Conservation (phyloP, 768 basidiomycete species). For the Lactarius akahatsu region DNA sequence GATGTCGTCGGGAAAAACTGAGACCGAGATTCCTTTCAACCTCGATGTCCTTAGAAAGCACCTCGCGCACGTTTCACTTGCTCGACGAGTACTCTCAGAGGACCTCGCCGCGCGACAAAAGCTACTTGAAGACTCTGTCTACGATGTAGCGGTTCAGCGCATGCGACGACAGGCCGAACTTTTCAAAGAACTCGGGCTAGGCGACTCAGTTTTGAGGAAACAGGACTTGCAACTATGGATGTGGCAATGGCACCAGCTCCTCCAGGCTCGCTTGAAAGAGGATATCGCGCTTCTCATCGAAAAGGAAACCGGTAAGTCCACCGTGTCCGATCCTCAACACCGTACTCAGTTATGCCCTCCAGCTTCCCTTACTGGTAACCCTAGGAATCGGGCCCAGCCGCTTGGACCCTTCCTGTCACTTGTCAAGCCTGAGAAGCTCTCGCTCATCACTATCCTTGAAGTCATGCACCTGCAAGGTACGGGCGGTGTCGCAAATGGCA, state of each 20-base stretch:
- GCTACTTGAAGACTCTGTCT: constrained; percentile 80
- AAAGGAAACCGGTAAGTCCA: constrained; percentile 29
- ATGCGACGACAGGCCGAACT: constrained; percentile 60
- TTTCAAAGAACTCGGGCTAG: constrained; percentile 59
- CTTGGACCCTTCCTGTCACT: constrained; percentile 74
- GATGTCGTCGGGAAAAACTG: constrained; percentile 23
- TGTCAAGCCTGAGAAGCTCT: constrained; percentile 74
- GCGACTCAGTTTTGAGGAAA: constrained; percentile 43
- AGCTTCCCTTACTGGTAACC: background rate
- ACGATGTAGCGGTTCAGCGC: constrained; percentile 75
- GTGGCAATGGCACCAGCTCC: constrained; percentile 78
- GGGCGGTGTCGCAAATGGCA: constrained; percentile 77
- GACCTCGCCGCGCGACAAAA: constrained; percentile 76
- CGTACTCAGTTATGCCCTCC: background rate
- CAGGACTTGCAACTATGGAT: constrained; percentile 71
- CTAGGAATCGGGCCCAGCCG: constrained; percentile 18
- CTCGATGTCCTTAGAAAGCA: constrained; percentile 68
- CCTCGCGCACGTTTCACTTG: constrained; percentile 60
- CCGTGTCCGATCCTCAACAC: background rate
- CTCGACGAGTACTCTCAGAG: constrained; percentile 60
- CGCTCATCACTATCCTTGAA: constrained; percentile 86
- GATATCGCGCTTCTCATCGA: constrained; percentile 50
- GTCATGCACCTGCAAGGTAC: constrained; percentile 77
- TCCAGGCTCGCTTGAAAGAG: constrained; percentile 49
- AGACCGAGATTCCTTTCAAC: constrained; percentile 63